Conservation (phyloP, 2,329 filamentous ascomycete species). For the Colletotrichum filicis region DNA sequence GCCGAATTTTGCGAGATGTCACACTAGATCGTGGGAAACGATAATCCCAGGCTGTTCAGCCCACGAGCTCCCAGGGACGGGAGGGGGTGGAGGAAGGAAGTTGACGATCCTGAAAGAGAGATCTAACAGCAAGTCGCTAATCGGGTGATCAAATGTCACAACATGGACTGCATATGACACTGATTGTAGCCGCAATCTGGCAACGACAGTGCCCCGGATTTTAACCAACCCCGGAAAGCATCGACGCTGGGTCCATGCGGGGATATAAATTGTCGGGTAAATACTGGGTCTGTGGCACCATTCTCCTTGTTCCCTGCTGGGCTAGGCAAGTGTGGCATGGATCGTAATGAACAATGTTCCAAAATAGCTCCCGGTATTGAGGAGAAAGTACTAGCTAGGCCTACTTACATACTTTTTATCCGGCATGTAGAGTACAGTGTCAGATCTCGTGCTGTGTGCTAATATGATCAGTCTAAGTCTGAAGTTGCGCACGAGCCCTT, state of each 20-base stretch:
- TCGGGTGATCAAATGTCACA: background rate
- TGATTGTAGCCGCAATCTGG: background rate
- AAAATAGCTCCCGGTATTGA: background rate
- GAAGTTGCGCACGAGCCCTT: background rate
- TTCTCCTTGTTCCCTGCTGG: background rate
- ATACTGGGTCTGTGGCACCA: slow-evolving; percentile 15
- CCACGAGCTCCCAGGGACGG: background rate
- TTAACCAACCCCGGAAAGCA: slow-evolving; percentile 2
- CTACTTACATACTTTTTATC: rapidly evolving
- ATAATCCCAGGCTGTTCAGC: background rate
- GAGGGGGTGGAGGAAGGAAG: background rate
- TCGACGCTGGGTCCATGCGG: slow-evolving; percentile 18
- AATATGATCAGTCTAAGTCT: background rate
- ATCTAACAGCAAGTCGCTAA: background rate
- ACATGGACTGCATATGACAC: background rate
- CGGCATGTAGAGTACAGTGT: background rate
- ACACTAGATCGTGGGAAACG: background rate
- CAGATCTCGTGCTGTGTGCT: background rate
- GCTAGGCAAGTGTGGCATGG: too few relatives aligned
- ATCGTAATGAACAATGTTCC: too few relatives aligned
- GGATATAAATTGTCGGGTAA: slow-evolving; percentile 14
- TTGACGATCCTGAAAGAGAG: background rate
- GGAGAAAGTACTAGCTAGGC: background rate
- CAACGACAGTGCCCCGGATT: slow-evolving; percentile 15
- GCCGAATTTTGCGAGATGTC: background rate